A percentile compares a stretch with the other conserved stretches of the same genome.
Conservation (phyloP, 2,329 filamentous ascomycete genomes). For the Pestalotiopsis sp. region DNA sequence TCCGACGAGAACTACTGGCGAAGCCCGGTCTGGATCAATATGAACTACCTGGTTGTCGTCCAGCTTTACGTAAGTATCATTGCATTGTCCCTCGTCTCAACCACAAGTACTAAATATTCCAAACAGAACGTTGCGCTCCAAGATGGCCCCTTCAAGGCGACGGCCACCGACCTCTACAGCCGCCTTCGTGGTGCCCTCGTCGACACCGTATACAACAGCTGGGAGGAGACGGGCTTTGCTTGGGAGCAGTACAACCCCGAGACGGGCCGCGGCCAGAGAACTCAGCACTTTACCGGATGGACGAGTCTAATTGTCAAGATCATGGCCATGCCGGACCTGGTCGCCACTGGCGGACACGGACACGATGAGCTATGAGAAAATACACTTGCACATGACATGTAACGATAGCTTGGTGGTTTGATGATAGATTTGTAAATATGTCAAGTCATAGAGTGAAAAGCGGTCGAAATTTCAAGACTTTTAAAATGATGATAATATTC, state of each 20-base stretch:
- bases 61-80: constrained; percentile 70
- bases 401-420: not conserved
- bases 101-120: not conserved
- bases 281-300: constrained; percentile 98
- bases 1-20: constrained; percentile 98
- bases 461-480: not conserved
- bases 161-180: constrained; percentile 75
- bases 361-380: constrained; percentile 10
- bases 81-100: no score
- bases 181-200: constrained; percentile 82
- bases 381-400: not conserved
- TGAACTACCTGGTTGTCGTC: constrained; percentile 86
- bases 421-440: constrained; percentile 1
- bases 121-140: constrained; percentile 64
- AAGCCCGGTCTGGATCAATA: constrained; percentile 92
- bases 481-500: not conserved
- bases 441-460: not conserved
- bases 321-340: constrained; percentile 85
- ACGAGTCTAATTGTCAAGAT: constrained; percentile 98
- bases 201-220: constrained; percentile 83
- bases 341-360: not conserved
- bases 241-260: constrained; percentile 99
- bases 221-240: constrained; percentile 90
- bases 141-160: constrained; percentile 68
- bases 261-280: constrained; percentile 89